A percentile compares a stretch with the other conserved stretches of the same genome.
Conservation (phyloP, 169 alveolate genomes). For the Plasmodium reichenowi region DNA sequence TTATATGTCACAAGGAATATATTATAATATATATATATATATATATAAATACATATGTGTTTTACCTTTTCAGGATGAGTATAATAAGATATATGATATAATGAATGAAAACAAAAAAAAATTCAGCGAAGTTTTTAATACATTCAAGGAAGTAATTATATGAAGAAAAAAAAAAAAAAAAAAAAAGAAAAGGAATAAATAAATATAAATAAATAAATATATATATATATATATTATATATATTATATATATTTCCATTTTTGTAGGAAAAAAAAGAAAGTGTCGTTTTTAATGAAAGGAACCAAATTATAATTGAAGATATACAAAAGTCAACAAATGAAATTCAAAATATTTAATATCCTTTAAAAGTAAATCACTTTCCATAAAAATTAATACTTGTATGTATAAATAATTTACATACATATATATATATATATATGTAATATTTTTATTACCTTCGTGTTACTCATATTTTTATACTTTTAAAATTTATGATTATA, state of each 20-base stretch:
- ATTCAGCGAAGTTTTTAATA: constrained; percentile 42
- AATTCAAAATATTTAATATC: constrained; percentile 14
- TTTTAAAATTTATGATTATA: neutral
- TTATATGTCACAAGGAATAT: neutral
- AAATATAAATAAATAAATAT: neutral
- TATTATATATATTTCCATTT: neutral
- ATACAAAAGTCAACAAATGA: constrained; percentile 49
- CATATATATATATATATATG: neutral
- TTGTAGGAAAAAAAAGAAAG: constrained; percentile 65
- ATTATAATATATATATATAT: neutral
- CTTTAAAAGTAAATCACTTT: neutral
- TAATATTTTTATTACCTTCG: neutral
- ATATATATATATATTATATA: constrained; percentile 7
- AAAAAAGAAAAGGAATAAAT: neutral
- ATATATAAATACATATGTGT: neutral
- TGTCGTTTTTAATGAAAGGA: constrained; percentile 29
- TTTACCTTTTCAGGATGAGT: constrained; percentile 22
- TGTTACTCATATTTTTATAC: neutral
- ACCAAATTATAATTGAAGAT: constrained; percentile 58
- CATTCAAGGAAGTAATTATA: constrained; percentile 34
- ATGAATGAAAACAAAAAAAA: constrained; percentile 48
- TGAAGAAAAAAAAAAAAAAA: neutral
- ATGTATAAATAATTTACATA: neutral
- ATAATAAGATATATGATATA: constrained; percentile 35
- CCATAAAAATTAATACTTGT: neutral